A percentile compares a stretch with the other conserved stretches of the same genome.
Conservation (phyloP, 1,284 basidiomycete genomes). For the Tilletia indica region DNA sequence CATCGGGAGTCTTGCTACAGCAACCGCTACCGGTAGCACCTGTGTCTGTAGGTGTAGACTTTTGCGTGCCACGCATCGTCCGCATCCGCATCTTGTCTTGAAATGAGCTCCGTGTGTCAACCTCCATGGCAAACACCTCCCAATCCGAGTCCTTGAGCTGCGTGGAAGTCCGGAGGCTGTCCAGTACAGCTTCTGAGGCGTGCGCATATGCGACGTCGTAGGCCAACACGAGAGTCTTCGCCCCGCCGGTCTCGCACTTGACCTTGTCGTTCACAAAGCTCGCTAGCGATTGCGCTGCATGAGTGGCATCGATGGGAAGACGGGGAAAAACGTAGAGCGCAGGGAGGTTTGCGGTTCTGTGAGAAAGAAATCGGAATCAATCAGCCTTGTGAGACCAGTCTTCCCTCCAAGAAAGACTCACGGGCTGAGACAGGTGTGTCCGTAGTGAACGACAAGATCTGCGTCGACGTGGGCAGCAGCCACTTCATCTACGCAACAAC, state of each 20-base stretch:
- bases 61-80: not conserved
- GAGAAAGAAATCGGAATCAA: conserved; percentile 3
- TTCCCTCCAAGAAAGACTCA: not conserved
- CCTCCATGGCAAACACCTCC: conserved; percentile 21
- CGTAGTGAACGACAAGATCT: conserved; percentile 89
- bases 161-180: not conserved
- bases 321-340: conserved; percentile 82
- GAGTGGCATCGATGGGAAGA: conserved; percentile 61
- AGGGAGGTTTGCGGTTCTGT: conserved; percentile 73
- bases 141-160: not conserved
- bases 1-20: not conserved
- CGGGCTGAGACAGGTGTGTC: conserved; percentile 85
- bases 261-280: conserved; percentile 57
- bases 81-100: conserved; percentile 30
- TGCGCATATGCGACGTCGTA: conserved; percentile 79
- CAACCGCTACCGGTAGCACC: not conserved
- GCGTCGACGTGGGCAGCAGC: conserved; percentile 91
- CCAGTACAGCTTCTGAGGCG: conserved; percentile 30
- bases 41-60: no score
- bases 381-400: not conserved
- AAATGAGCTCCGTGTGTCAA: conserved; percentile 41
- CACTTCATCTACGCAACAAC: conserved; percentile 95
- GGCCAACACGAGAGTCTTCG: conserved; percentile 63
- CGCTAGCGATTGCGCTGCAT: conserved; percentile 43
- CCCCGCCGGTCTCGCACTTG: conserved; percentile 21